Base-by-base conservation (phyloP, 768 basidiomycete genomes). In the Kwoniella pini region DNA sequence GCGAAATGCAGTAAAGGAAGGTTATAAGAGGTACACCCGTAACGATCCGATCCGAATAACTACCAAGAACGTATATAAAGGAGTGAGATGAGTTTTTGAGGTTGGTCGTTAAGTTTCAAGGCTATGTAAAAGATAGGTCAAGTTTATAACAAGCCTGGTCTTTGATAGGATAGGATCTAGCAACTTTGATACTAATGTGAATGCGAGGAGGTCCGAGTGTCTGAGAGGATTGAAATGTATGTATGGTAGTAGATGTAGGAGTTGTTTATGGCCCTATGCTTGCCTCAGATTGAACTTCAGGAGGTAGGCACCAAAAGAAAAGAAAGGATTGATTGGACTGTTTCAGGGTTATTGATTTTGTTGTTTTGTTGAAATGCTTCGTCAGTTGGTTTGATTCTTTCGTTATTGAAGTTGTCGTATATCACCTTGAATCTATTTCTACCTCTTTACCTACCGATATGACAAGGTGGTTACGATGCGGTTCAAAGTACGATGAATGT, bases 191-290 rank as follows among this genome's bases (percentile, higher is more conserved):
- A 17, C 7, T 27, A 50, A n/a, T 27, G 30, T 17, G 12, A 19
- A 28, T 50, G 48, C 48, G 48, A 50, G 17, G 48, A 50, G 48
- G 27, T 50, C 48, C 48, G 48, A 50, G 48, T 5, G 48, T 50
- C 9, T 31, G 19, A 24, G 30, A 28, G 10, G 48, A n/a, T 30
- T 49, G 44, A 19, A 46, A 21, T 43, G 26, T 36, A 46, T 22
- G 44, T 10, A 30, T 10, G 15, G 27, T 49, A 4, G 48, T 2
- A 31, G 22, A 24, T 3, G 24, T 50, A 2, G 27, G 12, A 31
- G 48, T 50, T 50, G 48, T 50, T 50, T 36, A 50, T 50, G 19
- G 48, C 19, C 17, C 30, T 15, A 26, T 48, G 45, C 45, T 48
- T 30, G 13, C 7, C 13, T 6, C 5, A 19, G 27, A 28, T 50